Conservation (phyloP, 345 rosid species). For the Linum trigynum region DNA sequence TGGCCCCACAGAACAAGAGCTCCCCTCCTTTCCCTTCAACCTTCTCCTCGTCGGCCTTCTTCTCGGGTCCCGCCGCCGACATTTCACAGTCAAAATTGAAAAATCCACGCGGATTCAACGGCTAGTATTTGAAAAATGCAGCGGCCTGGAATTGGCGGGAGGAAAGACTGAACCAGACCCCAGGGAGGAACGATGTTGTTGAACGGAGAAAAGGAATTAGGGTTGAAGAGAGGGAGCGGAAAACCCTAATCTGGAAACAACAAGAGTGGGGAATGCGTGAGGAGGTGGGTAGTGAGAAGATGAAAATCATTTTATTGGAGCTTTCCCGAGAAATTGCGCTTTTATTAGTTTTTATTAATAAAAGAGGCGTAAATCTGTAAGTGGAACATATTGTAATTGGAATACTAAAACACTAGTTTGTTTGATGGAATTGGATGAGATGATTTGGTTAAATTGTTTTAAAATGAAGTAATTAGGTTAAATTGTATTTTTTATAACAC, state of each 20-base stretch:
- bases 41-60: slow-evolving; percentile 34
- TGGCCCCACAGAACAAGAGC: slow-evolving; percentile 77
- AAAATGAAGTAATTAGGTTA: too few species aligned
- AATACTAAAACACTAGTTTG: too few species aligned
- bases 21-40: slow-evolving; percentile 72
- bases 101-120: slow-evolving; percentile 31
- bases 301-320: slow-evolving; percentile 19
- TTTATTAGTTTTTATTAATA: slow-evolving; percentile 9
- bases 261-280: not conserved
- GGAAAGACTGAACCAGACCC: slow-evolving; percentile 38
- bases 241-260: slow-evolving; percentile 49
- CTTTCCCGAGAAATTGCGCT: slow-evolving; percentile 25
- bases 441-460: too few species aligned
- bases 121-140: slow-evolving; percentile 29
- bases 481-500: too few species aligned
- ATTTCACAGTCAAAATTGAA: slow-evolving; percentile 21
- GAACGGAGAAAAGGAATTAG: slow-evolving; percentile 18
- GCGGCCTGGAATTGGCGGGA: slow-evolving; percentile 59
- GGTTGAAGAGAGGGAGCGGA: slow-evolving; percentile 10
- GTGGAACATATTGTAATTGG: not conserved
- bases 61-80: slow-evolving; percentile 46
- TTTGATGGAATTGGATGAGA: too few species aligned
- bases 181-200: slow-evolving; percentile 25
- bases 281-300: not conserved
- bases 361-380: slow-evolving; percentile 1